phyloP scores from a whole-genome alignment of 2,329 filamentous ascomycete genomes.

The Triangularia setosa region DNA sequence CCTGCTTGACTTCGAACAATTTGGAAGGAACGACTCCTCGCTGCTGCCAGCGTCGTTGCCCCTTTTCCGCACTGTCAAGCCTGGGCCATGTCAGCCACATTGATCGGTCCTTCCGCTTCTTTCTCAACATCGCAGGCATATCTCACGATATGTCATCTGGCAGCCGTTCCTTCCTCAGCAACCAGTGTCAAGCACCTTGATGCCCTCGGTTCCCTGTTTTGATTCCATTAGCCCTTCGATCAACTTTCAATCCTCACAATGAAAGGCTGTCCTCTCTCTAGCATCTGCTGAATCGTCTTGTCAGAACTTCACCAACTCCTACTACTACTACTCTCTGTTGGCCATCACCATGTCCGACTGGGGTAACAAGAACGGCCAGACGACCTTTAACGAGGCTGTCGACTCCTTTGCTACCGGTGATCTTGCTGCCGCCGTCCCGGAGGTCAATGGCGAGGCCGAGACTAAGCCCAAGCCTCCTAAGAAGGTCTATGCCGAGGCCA shows the following conservation, averaged over 20 bases:
- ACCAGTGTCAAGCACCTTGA: not conserved
- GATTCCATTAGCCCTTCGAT: not conserved
- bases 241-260: not conserved
- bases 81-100: not conserved
- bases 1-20: not conserved
- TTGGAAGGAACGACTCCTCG: not conserved
- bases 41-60: not conserved
- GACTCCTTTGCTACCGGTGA: conserved; percentile 13
- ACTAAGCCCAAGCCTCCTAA: conserved; percentile 8
- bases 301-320: not conserved
- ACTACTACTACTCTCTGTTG: not conserved
- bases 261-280: not conserved
- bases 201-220: not conserved
- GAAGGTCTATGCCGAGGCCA: conserved; percentile 9
- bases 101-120: not conserved
- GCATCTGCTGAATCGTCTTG: not conserved
- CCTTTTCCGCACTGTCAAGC: not conserved
- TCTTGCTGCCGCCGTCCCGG: conserved; percentile 6
- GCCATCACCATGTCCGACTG: conserved; percentile 12
- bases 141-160: not conserved
- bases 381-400: not conserved
- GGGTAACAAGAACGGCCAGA: conserved; percentile 4
- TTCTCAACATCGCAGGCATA: not conserved
- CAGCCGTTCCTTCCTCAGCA: not conserved
- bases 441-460: not conserved